Conservation (phyloP, 1,139 yeast genomes). For the Pichia sp. region DNA sequence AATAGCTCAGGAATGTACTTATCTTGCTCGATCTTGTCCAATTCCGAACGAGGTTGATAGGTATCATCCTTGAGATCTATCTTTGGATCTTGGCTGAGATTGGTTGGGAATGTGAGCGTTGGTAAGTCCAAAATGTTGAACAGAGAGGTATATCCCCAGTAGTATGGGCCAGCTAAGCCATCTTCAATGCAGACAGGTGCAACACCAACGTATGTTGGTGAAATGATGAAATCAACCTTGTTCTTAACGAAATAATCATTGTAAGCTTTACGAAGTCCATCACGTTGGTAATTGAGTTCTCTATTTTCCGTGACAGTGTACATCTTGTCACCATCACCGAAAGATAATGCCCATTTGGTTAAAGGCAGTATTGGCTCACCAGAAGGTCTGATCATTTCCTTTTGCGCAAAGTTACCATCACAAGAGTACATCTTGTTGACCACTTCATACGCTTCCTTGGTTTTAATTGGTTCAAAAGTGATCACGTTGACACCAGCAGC, state of each 20-base stretch:
- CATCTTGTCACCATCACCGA: conserved; percentile 48
- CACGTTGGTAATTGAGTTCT: conserved; percentile 43
- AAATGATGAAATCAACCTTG: conserved; percentile 58
- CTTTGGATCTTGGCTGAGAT: conserved; percentile 45
- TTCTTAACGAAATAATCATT: conserved; percentile 43
- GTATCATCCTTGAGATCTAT: conserved; percentile 22
- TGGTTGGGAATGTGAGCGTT: conserved; percentile 54
- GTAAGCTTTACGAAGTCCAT: conserved; percentile 48
- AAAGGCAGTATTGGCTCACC: conserved; percentile 61
- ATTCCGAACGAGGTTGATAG: conserved; percentile 32
- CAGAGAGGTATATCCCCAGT: conserved; percentile 72
- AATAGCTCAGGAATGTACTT: conserved; percentile 34
- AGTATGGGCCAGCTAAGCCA: conserved; percentile 49
- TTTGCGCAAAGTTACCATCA: conserved; percentile 56
- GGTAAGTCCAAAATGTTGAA: conserved; percentile 63
- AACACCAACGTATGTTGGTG: conserved; percentile 65
- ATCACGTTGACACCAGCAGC: conserved; percentile 39
- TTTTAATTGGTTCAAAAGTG: conserved; percentile 46
- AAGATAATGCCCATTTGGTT: conserved; percentile 52
- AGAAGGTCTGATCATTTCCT: conserved; percentile 42
- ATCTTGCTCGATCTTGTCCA: conserved; percentile 39
- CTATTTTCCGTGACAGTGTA: conserved; percentile 41
- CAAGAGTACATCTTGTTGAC: conserved; percentile 44
- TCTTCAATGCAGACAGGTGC: conserved; percentile 46
- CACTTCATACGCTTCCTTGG: conserved; percentile 43